Conservation (phyloP, 2,329 filamentous ascomycete genomes). For the Arthrobotrys sinensis region DNA sequence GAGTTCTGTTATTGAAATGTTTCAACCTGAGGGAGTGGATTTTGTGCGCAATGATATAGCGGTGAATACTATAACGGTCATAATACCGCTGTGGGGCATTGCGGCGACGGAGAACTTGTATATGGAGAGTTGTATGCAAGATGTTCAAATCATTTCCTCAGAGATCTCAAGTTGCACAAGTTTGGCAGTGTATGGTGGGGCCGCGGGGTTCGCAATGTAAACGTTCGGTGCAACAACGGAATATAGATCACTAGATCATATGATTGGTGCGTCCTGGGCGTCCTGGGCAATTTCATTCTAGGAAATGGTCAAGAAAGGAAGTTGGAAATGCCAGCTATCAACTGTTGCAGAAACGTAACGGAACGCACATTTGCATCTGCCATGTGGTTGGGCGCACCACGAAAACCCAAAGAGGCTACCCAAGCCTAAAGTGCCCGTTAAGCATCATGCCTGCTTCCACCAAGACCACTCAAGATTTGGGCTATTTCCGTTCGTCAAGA, state of each 20-base stretch:
- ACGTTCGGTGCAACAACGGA: neutral
- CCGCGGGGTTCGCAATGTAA: conserved; percentile 1
- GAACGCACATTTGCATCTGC: conserved; percentile 17
- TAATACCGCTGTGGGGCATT: neutral
- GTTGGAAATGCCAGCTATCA: conserved; percentile 32
- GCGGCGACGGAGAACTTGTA: neutral
- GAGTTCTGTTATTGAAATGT: conserved; percentile 32
- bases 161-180: neutral
- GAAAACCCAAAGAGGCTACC: conserved; percentile 11
- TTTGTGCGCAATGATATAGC: neutral
- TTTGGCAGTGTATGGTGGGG: conserved; percentile 3
- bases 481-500: conserved; percentile 7
- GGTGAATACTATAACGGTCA: neutral
- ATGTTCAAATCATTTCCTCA: too few relatives aligned
- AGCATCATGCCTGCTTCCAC: conserved; percentile 12
- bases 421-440: conserved; percentile 11
- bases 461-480: conserved; percentile 13
- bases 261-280: neutral
- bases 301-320: conserved; percentile 24
- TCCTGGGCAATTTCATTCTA: conserved; percentile 5
- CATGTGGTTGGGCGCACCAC: conserved; percentile 19
- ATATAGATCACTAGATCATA: conserved; percentile 4
- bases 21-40: conserved; percentile 24
- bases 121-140: too few relatives aligned
- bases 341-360: conserved; percentile 25